phyloP scores from a whole-genome alignment of 1,284 basidiomycete genomes.

The Melampsora americana region DNA sequence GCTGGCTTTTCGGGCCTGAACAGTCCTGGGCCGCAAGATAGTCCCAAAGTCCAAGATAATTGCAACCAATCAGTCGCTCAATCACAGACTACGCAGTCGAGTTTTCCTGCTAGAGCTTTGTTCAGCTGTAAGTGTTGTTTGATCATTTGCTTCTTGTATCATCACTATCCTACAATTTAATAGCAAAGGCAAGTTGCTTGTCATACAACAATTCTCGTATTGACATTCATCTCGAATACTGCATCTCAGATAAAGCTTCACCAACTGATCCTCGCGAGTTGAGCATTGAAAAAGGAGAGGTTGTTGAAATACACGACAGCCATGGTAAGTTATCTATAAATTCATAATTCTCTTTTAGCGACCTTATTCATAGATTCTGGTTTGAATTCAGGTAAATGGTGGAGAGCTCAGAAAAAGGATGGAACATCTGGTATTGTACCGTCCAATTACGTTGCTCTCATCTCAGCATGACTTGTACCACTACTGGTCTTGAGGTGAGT shows the following conservation, averaged over 20 bases:
- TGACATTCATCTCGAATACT: slow-evolving; percentile 45
- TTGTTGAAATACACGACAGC: slow-evolving; percentile 90
- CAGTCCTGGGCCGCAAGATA: no score
- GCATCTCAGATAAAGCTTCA: slow-evolving; percentile 72
- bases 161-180: background rate
- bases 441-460: slow-evolving; percentile 54
- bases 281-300: slow-evolving; percentile 86
- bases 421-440: slow-evolving; percentile 69
- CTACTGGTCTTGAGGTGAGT: no score
- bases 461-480: no score
- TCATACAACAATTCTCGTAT: slow-evolving; percentile 32
- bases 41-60: no score
- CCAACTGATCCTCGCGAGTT: slow-evolving; percentile 95
- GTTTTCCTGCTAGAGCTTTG: slow-evolving; percentile 76
- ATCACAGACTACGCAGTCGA: slow-evolving; percentile 43
- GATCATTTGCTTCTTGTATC: slow-evolving; percentile 40
- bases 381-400: slow-evolving; percentile 72
- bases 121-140: slow-evolving; percentile 69
- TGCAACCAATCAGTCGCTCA: background rate
- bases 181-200: background rate
- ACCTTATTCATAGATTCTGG: background rate
- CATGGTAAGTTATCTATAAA: slow-evolving; percentile 57
- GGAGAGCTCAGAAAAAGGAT: slow-evolving; percentile 82
- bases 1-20: no score
- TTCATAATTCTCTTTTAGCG: background rate